Evolutionary conservation across 305 asterid species (phyloP).

Genomic region (Fraxinus platypoda): DNA sequence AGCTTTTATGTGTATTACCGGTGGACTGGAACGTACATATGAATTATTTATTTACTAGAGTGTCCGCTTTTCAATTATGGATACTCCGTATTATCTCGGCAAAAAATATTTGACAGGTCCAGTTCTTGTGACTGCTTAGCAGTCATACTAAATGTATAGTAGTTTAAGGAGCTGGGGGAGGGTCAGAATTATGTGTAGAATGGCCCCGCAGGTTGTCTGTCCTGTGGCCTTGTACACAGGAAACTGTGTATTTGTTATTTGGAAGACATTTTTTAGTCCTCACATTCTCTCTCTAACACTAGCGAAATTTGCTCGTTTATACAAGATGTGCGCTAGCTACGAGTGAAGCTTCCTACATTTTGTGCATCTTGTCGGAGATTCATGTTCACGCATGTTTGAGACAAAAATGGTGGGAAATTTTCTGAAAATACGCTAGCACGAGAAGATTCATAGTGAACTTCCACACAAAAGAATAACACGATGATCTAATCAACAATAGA

Average conservation of each 20-base stretch:
- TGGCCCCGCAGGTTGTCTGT: background rate
- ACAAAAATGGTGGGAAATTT: background rate
- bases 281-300: background rate
- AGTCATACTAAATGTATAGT: conserved; percentile 20
- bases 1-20: conserved; percentile 14
- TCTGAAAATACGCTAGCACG: background rate
- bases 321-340: background rate
- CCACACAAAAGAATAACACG: background rate
- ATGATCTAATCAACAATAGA: background rate
- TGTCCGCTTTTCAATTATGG: conserved; percentile 33
- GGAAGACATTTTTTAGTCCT: background rate
- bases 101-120: conserved; percentile 10
- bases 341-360: background rate
- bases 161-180: conserved; percentile 25
- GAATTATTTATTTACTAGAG: conserved; percentile 23
- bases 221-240: background rate
- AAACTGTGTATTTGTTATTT: conserved; percentile 3
- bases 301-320: background rate
- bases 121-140: conserved; percentile 17
- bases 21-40: conserved; percentile 14
- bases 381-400: background rate
- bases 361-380: background rate
- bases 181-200: conserved; percentile 29
- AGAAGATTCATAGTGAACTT: background rate
- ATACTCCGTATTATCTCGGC: conserved; percentile 23